These are phyloP conservation scores for Arabidopsis arenosa DNA, from an alignment of 345 rosid genomes.

Conservation along the genomic window DNA sequence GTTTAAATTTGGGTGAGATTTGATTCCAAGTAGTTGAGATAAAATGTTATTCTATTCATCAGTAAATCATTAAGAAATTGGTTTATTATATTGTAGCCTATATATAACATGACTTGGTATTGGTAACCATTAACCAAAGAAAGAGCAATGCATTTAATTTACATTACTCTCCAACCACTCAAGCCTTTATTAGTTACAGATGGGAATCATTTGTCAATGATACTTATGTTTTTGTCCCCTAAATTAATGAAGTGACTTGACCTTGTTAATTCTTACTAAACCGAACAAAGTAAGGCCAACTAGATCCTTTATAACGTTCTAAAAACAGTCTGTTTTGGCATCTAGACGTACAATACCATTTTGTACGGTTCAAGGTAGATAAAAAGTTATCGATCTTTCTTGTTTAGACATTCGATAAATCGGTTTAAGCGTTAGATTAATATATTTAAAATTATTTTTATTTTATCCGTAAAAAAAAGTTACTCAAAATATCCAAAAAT, in stretches of 20 bases:
- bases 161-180: conserved; percentile 15
- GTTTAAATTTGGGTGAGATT: conserved; percentile 9
- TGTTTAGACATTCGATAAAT: not conserved
- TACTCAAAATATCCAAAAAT: too few species aligned
- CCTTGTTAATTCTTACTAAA: conserved; percentile 6
- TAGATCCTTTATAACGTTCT: not conserved
- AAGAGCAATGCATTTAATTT: conserved; percentile 13
- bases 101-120: conserved; percentile 13
- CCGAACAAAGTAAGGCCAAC: conserved; percentile 13
- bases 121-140: conserved; percentile 18
- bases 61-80: not conserved
- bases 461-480: too few species aligned
- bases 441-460: not conserved
- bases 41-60: conserved; percentile 17
- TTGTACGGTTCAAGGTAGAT: not conserved
- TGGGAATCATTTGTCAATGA: conserved; percentile 18
- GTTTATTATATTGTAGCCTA: not conserved
- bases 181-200: not conserved
- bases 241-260: not conserved
- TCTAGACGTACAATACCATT: not conserved
- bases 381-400: not conserved
- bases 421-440: not conserved
- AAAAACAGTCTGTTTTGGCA: not conserved
- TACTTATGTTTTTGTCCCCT: conserved; percentile 1
- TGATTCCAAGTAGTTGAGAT: conserved; percentile 18